Base-by-base conservation (phyloP, 2,329 filamentous ascomycete species). In the Aspergillus caelatus region DNA sequence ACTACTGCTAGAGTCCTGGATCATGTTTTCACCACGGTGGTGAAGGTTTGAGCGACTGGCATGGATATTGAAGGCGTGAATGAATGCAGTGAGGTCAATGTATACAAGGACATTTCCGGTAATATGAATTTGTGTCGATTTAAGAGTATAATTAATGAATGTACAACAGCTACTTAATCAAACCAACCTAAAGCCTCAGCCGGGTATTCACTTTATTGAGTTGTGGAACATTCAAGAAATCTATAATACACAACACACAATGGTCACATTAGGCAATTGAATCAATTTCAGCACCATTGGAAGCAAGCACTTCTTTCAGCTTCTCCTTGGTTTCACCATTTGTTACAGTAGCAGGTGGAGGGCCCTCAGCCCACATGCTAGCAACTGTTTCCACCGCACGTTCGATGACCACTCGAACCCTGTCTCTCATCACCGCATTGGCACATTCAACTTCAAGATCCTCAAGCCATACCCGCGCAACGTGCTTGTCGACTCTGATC, bases 401-500 rank as follows among this genome's bases (percentile, higher is more conserved):
- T 77, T 98, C 94, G 12, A 97, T 91, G 10, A 99, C 93, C 1
- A 92, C 93, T 70, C 91, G 86, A 6, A 99, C 92, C 63, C 95
- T 85, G 77, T 96, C 94, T 54, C 89, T 89, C 73, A 97, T 86
- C 21, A 92, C 88, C 67, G 88, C 87, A 67, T 93, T 93, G 60
- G 81, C 81, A 76, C 93, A 96, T 78, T 98, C 95, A 5, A 99
- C 91, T 70, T 96, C 93, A 52, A 98, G 79, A 69, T 91, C 88
- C 83, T 98, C 95, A 45, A 99, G 82, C 94, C 94, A 98, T 8
- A 99, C 90, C 65, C 88, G 91, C 8, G 94, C 95, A 59, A 90
- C 84, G 79, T 93, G 90, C 80, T 92, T 95, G 72, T 98, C 94
- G 4, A 97, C 90, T 71, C 86, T 89, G 78, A 99, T 93, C 65